Evolutionary conservation across 1,284 basidiomycete species (phyloP).

Genomic region (Meira nashicola): DNA sequence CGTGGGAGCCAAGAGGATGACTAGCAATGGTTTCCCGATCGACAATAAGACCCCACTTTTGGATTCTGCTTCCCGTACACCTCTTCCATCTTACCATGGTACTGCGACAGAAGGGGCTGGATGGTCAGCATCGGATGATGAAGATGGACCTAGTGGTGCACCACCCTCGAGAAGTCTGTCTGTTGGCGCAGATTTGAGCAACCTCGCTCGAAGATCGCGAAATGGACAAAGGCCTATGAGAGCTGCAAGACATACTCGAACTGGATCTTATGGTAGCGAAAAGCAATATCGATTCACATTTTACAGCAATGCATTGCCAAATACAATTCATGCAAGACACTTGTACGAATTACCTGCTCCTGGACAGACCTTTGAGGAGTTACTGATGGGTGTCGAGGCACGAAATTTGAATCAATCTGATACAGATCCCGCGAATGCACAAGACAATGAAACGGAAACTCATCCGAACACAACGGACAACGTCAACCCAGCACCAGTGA

Average conservation of each 20-base stretch:
- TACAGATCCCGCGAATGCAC: not conserved
- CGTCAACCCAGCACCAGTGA: not conserved
- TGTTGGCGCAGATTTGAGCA: slow-evolving; percentile 6
- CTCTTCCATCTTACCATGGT: slow-evolving; percentile 7
- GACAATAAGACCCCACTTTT: slow-evolving; percentile 53
- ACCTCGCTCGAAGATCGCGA: not conserved
- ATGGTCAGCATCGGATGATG: not conserved
- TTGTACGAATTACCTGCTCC: slow-evolving; percentile 89
- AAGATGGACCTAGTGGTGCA: not conserved
- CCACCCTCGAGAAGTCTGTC: not conserved
- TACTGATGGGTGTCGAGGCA: slow-evolving; percentile 66
- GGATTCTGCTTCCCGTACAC: slow-evolving; percentile 12
- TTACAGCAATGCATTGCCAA: slow-evolving; percentile 87
- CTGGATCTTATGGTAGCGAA: slow-evolving; percentile 17
- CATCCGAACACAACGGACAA: not conserved
- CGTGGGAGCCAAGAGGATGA: not conserved
- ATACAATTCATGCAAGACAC: slow-evolving; percentile 90
- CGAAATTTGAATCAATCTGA: not conserved
- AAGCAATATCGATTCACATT: slow-evolving; percentile 96
- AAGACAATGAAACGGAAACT: too few relatives aligned
- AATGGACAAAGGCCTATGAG: not conserved
- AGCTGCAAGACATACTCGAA: not conserved
- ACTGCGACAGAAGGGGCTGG: not conserved
- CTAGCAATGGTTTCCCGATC: slow-evolving; percentile 14
- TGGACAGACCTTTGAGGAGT: slow-evolving; percentile 84